Base-by-base conservation (phyloP, 163 green algal species). In the Chloroidium sp. region DNA sequence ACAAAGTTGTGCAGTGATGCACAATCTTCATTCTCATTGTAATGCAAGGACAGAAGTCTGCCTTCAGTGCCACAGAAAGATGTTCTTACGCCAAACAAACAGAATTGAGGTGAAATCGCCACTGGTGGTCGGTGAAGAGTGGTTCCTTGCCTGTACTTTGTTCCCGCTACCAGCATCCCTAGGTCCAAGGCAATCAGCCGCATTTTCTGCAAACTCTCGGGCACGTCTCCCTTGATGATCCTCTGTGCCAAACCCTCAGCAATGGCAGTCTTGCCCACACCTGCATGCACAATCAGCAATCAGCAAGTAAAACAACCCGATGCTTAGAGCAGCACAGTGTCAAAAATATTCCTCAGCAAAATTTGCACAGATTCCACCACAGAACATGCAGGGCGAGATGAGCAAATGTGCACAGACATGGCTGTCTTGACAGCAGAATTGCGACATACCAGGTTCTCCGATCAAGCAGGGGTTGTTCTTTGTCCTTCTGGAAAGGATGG, bases 391-490 rank as follows among this genome's bases (percentile, higher is more conserved):
- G 1, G 74, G 36, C 0, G 8, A 77, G 3, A 74, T 12, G 1
- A 74, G 12, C 68, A 36, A 36, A 36, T 36, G 36, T 36, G 36
- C 36, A 36, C 36, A 36, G 36, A 36, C 36, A 36, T 36, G 36
- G 36, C 36, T 36, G 36, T 36, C 36, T 36, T 36, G 36, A 36
- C 36, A 36, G 36, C 36, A 36, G 36, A 36, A 36, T 36, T 36
- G 36, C 69, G 12, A 14, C 76, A 57, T 6, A 85, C 81, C 94
- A n/a, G 94, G 94, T 84, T 97, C 92, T 4, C 94, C 94, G 60
- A 98, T 93, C 61, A 98, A 89, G 62, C 97, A 91, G 0, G 94
- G 94, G 84, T 98, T 98, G 91, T 97, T 97, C 89, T 98, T 98
- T 79, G 92, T 98, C 78, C 93, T 89, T 4, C 94, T 87, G 82